phyloP scores from a whole-genome alignment of 164 flowering plant species.

The Stephania yunnanensis region DNA sequence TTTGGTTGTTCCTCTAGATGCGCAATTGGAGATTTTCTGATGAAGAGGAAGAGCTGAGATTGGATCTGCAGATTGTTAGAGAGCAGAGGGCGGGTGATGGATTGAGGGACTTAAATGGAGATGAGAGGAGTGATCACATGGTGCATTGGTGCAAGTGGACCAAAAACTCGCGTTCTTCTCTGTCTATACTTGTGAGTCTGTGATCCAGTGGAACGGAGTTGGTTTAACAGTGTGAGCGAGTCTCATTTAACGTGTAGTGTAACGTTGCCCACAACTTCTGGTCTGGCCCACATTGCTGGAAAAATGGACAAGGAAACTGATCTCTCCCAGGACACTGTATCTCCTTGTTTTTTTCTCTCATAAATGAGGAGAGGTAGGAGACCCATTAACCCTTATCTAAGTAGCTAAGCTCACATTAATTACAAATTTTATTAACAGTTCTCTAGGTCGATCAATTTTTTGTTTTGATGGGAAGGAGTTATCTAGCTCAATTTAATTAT shows the following conservation, averaged over 20 bases:
- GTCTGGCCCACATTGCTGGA: not conserved
- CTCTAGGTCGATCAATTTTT: too few relatives aligned
- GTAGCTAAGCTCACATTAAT: too few relatives aligned
- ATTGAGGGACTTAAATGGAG: constrained; percentile 8
- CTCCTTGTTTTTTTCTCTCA: not conserved
- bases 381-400: not conserved
- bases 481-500: too few relatives aligned
- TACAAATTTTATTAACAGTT: too few relatives aligned
- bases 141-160: constrained; percentile 20
- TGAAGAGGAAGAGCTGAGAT: not conserved
- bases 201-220: not conserved
- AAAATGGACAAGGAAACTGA: not conserved
- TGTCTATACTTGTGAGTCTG: not conserved
- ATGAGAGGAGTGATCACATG: constrained; percentile 4
- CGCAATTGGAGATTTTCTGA: not conserved
- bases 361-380: not conserved
- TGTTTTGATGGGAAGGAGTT: too few relatives aligned
- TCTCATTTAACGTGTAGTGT: not conserved
- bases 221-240: not conserved
- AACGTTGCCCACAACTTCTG: not conserved
- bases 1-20: constrained; percentile 5
- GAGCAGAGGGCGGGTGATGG: not conserved
- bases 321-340: not conserved
- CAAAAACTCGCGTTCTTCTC: not conserved
- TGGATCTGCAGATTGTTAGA: constrained; percentile 9